Conservation (phyloP, 148 eudicot species). For the Chenopodium quinoa region DNA sequence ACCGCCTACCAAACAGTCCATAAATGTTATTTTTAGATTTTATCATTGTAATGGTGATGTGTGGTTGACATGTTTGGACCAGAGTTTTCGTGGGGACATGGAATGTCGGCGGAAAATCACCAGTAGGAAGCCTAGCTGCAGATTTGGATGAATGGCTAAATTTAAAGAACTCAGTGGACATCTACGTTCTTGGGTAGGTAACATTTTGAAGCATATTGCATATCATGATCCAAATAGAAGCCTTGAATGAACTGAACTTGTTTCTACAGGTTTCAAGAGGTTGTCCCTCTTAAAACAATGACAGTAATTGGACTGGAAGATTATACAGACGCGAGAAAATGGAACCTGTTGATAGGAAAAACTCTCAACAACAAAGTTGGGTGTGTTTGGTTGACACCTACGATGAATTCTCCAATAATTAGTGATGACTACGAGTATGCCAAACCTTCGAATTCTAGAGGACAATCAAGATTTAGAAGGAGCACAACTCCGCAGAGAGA, state of each 20-base stretch:
- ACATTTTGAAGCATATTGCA: not conserved
- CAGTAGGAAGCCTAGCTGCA: conserved; percentile 37
- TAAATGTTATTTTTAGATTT: not conserved
- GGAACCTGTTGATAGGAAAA: conserved; percentile 70
- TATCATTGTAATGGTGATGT: not conserved
- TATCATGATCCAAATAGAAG: not conserved
- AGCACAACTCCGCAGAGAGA: conserved; percentile 31
- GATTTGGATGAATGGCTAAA: conserved; percentile 67
- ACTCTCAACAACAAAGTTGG: conserved; percentile 73
- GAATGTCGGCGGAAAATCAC: conserved; percentile 68
- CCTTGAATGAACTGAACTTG: conserved; percentile 15
- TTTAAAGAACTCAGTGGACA: conserved; percentile 44
- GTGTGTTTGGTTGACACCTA: conserved; percentile 69
- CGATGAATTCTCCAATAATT: conserved; percentile 33
- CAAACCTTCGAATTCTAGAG: conserved; percentile 37
- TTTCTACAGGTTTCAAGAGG: conserved; percentile 60
- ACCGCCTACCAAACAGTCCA: not conserved
- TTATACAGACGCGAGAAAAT: conserved; percentile 64
- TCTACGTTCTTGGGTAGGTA: conserved; percentile 62
- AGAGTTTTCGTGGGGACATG: conserved; percentile 68
- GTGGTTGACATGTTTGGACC: conserved; percentile 15
- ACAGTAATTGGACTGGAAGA: conserved; percentile 61
- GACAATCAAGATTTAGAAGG: conserved; percentile 26
- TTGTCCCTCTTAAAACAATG: conserved; percentile 67
- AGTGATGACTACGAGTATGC: conserved; percentile 49